Conservation (phyloP, 2,329 filamentous ascomycete genomes). For the Fusarium sp. region DNA sequence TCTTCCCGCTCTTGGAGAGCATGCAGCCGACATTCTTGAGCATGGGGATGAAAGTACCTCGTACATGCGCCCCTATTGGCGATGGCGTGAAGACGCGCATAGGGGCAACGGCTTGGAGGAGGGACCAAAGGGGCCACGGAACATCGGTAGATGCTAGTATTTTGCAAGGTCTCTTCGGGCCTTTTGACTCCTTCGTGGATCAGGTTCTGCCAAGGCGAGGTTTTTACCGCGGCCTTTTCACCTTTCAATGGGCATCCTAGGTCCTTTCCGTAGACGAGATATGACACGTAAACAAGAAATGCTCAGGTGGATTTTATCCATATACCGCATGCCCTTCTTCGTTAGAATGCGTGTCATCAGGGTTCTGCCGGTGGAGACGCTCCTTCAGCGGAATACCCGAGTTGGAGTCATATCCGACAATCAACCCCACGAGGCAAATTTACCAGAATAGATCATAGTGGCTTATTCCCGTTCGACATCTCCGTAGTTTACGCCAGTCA, state of each 20-base stretch:
- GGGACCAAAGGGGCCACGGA: conserved; percentile 32
- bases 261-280: not conserved
- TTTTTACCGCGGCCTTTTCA: not conserved
- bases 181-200: not conserved
- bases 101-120: conserved; percentile 48
- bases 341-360: not conserved
- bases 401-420: not conserved
- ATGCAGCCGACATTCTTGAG: conserved; percentile 49
- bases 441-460: not conserved
- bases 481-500: not conserved
- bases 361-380: not conserved
- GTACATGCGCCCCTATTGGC: conserved; percentile 48
- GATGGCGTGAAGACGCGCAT: conserved; percentile 43
- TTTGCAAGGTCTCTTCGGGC: not conserved
- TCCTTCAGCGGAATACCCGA: not conserved
- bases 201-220: not conserved
- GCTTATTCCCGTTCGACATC: not conserved
- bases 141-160: not conserved
- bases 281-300: too few species aligned
- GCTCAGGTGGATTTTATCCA: not conserved
- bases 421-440: not conserved
- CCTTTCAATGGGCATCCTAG: not conserved
- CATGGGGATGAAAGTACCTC: conserved; percentile 42
- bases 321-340: not conserved
- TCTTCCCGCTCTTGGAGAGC: conserved; percentile 50